phyloP scores from a whole-genome alignment of 129 eudicot genomes.

The Heracleum sosnowskyi region DNA sequence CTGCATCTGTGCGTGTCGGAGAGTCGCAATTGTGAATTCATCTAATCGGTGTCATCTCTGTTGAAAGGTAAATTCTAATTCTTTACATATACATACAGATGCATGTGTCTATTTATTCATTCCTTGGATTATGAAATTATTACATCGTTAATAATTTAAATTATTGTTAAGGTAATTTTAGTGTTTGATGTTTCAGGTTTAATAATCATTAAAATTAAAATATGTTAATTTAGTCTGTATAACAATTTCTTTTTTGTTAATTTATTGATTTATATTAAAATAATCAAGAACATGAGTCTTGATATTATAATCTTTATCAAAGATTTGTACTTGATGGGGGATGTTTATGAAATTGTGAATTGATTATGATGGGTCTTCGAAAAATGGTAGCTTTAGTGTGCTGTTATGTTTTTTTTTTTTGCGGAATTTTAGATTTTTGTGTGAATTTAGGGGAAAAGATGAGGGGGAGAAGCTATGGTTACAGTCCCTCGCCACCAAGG shows the following conservation, averaged over 20 bases:
- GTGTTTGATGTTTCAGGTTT: neutral
- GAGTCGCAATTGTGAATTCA: neutral
- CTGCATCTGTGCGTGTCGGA: neutral
- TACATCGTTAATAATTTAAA: no score
- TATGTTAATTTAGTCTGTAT: no score
- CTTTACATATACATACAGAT: neutral
- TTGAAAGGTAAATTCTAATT: neutral
- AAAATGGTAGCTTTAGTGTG: neutral
- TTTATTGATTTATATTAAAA: no score
- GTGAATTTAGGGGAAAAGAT: conserved; percentile 27
- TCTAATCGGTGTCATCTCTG: neutral
- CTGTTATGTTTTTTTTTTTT: neutral
- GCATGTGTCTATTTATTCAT: neutral
- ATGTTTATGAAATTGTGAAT: neutral
- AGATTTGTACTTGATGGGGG: no score
- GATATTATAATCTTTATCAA: neutral
- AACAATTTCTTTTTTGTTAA: no score
- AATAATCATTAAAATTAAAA: no score
- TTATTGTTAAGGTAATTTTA: neutral
- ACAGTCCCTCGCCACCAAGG: conserved; percentile 77
- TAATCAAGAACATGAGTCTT: neutral
- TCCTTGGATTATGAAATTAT: no score
- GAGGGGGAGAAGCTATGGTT: conserved; percentile 76
- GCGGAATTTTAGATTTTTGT: neutral
- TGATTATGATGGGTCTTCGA: neutral